A percentile compares a stretch with the other conserved stretches of the same genome.
Conservation (phyloP, 2,329 filamentous ascomycete genomes). For the Ophiosphaerella herpotricha region DNA sequence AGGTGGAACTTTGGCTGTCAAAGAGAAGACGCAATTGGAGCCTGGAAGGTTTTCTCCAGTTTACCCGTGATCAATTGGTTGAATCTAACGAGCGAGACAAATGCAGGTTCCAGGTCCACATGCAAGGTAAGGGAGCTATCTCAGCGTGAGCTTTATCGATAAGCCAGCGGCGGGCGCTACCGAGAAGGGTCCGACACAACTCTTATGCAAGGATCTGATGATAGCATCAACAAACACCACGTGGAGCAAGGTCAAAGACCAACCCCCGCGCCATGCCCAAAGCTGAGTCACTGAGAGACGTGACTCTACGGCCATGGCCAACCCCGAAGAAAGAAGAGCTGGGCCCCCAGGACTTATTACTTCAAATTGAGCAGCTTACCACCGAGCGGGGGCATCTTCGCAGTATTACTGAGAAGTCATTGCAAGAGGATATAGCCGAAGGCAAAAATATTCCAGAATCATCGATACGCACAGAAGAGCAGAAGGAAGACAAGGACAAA, state of each 20-base stretch:
- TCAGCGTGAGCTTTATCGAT: conserved; percentile 15
- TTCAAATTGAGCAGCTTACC: conserved; percentile 80
- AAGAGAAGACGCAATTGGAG: conserved; percentile 7
- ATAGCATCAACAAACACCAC: conserved; percentile 8
- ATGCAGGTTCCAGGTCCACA: neutral
- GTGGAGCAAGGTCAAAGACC: conserved; percentile 1
- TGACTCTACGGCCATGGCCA: conserved; percentile 69
- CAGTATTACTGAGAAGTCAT: conserved; percentile 72
- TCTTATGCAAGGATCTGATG: conserved; percentile 21
- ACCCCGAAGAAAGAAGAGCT: conserved; percentile 56
- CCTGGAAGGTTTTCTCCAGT: neutral
- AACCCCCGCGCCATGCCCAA: conserved; percentile 26
- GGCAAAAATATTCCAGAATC: conserved; percentile 49
- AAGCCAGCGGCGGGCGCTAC: conserved; percentile 14
- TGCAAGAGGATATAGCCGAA: conserved; percentile 69
- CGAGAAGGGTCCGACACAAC: conserved; percentile 14
- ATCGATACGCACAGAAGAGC: conserved; percentile 50
- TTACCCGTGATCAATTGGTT: neutral
- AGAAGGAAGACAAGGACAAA: conserved; percentile 38
- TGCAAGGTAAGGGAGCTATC: conserved; percentile 1
- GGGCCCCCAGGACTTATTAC: conserved; percentile 60
- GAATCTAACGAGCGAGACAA: neutral
- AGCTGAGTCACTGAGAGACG: conserved; percentile 38
- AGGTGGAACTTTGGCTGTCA: conserved; percentile 18
- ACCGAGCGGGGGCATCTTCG: conserved; percentile 80